These are phyloP conservation scores for Kazachstania africana DNA, from an alignment of 805 yeast species.

Conservation along the genomic window DNA sequence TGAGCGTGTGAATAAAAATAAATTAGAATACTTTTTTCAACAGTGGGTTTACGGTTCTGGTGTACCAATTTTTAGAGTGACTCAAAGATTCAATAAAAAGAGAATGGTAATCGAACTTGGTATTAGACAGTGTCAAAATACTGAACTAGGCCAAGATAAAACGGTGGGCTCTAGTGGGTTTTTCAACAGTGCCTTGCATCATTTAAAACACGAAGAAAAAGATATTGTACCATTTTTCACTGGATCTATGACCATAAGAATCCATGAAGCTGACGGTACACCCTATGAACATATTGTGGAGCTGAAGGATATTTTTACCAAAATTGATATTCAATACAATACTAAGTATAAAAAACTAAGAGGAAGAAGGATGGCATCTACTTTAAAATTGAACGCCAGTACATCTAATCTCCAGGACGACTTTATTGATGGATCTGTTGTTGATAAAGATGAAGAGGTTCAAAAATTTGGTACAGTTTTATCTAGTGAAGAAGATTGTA, in stretches of 20 bases:
- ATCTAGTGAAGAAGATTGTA: constrained; percentile 44
- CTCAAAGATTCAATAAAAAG: constrained; percentile 88
- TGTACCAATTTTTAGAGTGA: constrained; percentile 75
- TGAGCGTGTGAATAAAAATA: constrained; percentile 83
- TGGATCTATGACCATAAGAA: constrained; percentile 94
- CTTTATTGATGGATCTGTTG: not conserved
- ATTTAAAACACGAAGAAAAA: constrained; percentile 12
- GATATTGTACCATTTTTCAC: constrained; percentile 39
- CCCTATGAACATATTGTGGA: constrained; percentile 97
- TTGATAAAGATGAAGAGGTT: constrained; percentile 5
- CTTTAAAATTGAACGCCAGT: constrained; percentile 7
- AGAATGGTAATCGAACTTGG: constrained; percentile 91
- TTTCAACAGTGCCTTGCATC: constrained; percentile 18
- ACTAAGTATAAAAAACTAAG: constrained; percentile 81
- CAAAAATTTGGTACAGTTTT: constrained; percentile 61
- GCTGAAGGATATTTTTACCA: constrained; percentile 71
- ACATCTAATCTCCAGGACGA: constrained; percentile 3
- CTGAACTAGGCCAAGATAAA: constrained; percentile 32
- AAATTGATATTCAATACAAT: constrained; percentile 88
- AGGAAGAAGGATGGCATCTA: constrained; percentile 33
- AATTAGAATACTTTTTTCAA: constrained; percentile 70
- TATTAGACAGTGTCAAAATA: constrained; percentile 76
- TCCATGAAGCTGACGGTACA: constrained; percentile 96
- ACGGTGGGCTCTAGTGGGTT: constrained; percentile 20
- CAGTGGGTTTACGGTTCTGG: constrained; percentile 93